phyloP scores from a whole-genome alignment of 106 monocot genomes.

The Allium fistulosum region DNA sequence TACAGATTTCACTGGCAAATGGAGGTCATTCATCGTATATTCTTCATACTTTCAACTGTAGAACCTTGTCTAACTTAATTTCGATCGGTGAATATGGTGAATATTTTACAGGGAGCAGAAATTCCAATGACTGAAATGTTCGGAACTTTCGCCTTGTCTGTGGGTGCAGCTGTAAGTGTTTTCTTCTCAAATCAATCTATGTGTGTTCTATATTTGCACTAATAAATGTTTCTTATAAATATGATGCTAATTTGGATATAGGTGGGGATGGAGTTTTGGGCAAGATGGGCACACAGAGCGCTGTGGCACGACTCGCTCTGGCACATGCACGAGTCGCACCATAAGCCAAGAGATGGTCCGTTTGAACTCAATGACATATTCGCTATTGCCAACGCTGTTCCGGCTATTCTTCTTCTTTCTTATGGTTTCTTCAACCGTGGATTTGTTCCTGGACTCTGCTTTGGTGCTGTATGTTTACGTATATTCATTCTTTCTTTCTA shows the following conservation, averaged over 20 bases:
- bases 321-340: constrained; percentile 98
- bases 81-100: too few species aligned
- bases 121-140: constrained; percentile 81
- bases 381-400: constrained; percentile 81
- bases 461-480: constrained; percentile 70
- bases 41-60: not conserved
- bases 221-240: too few species aligned
- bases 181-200: not conserved
- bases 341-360: constrained; percentile 79
- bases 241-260: not conserved
- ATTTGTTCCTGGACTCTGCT: constrained; percentile 86
- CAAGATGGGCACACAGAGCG: constrained; percentile 80
- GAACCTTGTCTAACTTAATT: too few species aligned
- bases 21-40: constrained; percentile 35
- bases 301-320: constrained; percentile 97
- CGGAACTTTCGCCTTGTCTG: constrained; percentile 83
- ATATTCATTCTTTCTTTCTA: not conserved
- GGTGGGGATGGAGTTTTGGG: constrained; percentile 99
- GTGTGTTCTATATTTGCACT: too few species aligned
- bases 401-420: constrained; percentile 73
- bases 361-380: constrained; percentile 98
- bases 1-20: constrained; percentile 94
- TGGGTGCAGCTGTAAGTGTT: constrained; percentile 78
- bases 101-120: constrained; percentile 49
- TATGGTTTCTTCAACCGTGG: constrained; percentile 88